Base-by-base conservation (phyloP, 1,284 basidiomycete genomes). In the Neolentinus lepideus region DNA sequence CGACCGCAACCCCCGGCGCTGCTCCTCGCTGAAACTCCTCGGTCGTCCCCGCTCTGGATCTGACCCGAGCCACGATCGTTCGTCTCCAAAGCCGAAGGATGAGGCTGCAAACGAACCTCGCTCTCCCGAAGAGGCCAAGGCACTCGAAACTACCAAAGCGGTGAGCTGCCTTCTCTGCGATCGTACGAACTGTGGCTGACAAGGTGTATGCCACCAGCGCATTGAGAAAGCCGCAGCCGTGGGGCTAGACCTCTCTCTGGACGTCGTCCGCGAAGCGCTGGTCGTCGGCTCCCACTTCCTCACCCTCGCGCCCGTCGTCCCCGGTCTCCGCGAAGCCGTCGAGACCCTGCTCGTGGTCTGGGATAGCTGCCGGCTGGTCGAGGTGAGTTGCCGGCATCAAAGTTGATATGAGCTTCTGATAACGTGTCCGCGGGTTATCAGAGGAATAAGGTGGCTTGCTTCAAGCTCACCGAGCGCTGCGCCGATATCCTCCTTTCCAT, bases 361-460 rank as follows among this genome's bases (percentile, higher is more conserved):
- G 85, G 78, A 84, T 54, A 71, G 80, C 0, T 69, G 83, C 19
- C 73, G 82, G 51, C 59, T 69, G 33, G 81, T 88, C 24, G 84
- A 88, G 59, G 85, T 88, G 59, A 63, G 82, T 72, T 4, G 43
- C 24, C n/a, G n/a, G n/a, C n/a, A n/a, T n/a, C n/a, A n/a, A n/a
- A n/a, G n/a, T n/a, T n/a, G n/a, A n/a, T n/a, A n/a, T n/a, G n/a
- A n/a, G n/a, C n/a, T n/a, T n/a, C n/a, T n/a, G n/a, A n/a, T n/a
- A n/a, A n/a, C n/a, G n/a, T n/a, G n/a, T n/a, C n/a, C 45, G 9
- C 24, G 48, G 31, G 16, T 33, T 25, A 38, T 21, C 56, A 87
- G 85, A 77, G 77, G 58, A 86, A 88, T 58, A 70, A 76, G 11
- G 61, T 77, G 0, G 72, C 74, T 2, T 80, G 77, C 59, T 64